Percentiles rank a stretch among this genome's conserved stretches.
Evolutionary conservation across 306 rosid species (phyloP).

Genomic region (Rosa multiflora): DNA sequence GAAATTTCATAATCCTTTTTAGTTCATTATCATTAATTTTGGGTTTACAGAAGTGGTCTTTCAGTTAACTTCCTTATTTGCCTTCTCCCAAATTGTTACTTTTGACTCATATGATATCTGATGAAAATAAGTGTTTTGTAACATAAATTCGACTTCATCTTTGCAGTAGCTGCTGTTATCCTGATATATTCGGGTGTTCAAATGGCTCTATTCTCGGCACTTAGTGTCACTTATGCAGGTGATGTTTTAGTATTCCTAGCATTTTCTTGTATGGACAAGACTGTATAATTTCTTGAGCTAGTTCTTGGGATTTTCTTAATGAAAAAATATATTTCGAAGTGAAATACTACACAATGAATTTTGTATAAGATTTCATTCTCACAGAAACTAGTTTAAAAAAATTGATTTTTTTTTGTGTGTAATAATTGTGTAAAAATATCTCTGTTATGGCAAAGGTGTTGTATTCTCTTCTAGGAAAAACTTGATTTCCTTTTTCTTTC

Average conservation of each 20-base stretch:
- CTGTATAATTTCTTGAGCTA: not conserved
- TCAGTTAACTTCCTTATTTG: not conserved
- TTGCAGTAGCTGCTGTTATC: slow-evolving; percentile 72
- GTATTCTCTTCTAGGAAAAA: not conserved
- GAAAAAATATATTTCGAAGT: not conserved
- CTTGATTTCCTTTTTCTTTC: not conserved
- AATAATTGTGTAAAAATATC: not conserved
- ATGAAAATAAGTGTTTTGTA: slow-evolving; percentile 7
- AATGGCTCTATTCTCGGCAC: slow-evolving; percentile 79
- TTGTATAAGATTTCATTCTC: not conserved
- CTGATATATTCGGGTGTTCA: slow-evolving; percentile 72
- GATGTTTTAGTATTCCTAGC: slow-evolving; percentile 6
- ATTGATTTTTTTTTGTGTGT: too few relatives aligned
- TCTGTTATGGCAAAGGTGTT: not conserved
- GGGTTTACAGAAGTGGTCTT: not conserved
- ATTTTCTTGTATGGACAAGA: not conserved
- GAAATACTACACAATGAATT: not conserved
- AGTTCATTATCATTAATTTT: not conserved
- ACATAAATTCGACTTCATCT: slow-evolving; percentile 25
- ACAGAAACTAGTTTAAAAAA: not conserved
- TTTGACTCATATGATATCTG: not conserved
- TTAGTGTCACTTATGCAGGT: slow-evolving; percentile 73
- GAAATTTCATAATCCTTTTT: not conserved
- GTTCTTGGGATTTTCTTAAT: not conserved
- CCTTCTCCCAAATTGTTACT: not conserved